Percentiles rank a stretch among this genome's conserved stretches.
Evolutionary conservation across 2,329 filamentous ascomycete genomes (phyloP).

Genomic region (Rhinocladiella similis): DNA sequence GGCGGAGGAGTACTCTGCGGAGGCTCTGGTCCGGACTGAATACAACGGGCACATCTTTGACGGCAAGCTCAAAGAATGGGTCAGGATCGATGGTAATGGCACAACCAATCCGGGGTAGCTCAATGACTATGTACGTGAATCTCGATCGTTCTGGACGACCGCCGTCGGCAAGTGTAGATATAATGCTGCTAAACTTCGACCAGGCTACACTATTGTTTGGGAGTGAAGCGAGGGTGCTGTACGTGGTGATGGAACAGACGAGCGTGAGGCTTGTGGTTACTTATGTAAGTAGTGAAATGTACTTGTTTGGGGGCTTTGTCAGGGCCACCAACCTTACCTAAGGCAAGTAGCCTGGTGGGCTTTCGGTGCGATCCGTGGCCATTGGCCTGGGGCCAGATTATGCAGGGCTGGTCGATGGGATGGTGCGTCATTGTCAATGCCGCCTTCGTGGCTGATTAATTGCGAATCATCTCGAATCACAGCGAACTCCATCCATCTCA

Average conservation of each 20-base stretch:
- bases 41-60: slow-evolving; percentile 13
- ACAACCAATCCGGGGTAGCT: too few relatives aligned
- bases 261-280: too few relatives aligned
- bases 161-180: too few relatives aligned
- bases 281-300: too few relatives aligned
- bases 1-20: slow-evolving; percentile 40
- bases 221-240: too few relatives aligned
- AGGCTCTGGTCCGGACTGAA: slow-evolving; percentile 35
- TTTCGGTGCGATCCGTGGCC: not conserved
- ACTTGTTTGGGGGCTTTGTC: too few relatives aligned
- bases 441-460: slow-evolving; percentile 13
- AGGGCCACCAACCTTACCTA: too few relatives aligned
- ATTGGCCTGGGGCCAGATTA: not conserved
- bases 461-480: slow-evolving; percentile 3
- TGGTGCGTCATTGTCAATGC: not conserved
- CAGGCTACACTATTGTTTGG: too few relatives aligned
- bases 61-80: slow-evolving; percentile 2
- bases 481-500: not conserved
- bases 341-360: not conserved
- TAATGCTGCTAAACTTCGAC: too few relatives aligned
- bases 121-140: too few relatives aligned
- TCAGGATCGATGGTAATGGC: not conserved
- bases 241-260: not conserved
- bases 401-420: not conserved
- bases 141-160: too few relatives aligned